Evolutionary conservation across 192 early-diverging fungal species (phyloP).

Genomic region (Paraglomus brasilianum): DNA sequence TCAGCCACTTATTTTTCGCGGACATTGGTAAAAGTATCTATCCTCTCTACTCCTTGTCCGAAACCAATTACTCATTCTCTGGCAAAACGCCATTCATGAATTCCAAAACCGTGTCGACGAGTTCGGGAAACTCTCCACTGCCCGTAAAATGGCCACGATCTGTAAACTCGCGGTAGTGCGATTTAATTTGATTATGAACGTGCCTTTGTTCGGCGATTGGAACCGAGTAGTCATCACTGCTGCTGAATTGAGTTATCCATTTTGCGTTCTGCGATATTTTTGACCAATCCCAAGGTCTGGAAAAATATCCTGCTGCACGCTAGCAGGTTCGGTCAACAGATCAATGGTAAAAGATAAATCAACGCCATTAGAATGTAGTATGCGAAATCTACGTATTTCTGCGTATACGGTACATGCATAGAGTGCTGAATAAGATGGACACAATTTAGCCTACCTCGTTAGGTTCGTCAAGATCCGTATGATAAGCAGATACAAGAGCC

Average conservation of each 20-base stretch:
- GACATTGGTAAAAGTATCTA: too few relatives aligned
- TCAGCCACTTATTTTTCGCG: too few relatives aligned
- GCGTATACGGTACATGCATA: background rate
- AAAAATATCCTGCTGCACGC: slow-evolving; percentile 42
- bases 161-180: slow-evolving; percentile 41
- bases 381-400: background rate
- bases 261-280: slow-evolving; percentile 35
- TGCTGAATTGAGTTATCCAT: slow-evolving; percentile 41
- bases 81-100: slow-evolving; percentile 25
- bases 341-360: background rate
- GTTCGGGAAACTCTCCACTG: slow-evolving; percentile 37
- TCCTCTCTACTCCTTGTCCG: too few relatives aligned
- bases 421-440: background rate
- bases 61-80: background rate
- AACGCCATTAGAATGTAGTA: background rate
- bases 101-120: slow-evolving; percentile 36
- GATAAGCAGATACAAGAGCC: slow-evolving; percentile 44
- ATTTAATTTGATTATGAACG: slow-evolving; percentile 38
- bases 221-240: slow-evolving; percentile 37
- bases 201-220: slow-evolving; percentile 43
- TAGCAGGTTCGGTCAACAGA: slow-evolving; percentile 7
- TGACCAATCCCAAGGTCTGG: slow-evolving; percentile 42
- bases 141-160: slow-evolving; percentile 42
- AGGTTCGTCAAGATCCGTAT: slow-evolving; percentile 38
- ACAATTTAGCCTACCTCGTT: slow-evolving; percentile 33